Conservation (phyloP, 2,329 filamentous ascomycete species). For the Juglanconis juglandina region DNA sequence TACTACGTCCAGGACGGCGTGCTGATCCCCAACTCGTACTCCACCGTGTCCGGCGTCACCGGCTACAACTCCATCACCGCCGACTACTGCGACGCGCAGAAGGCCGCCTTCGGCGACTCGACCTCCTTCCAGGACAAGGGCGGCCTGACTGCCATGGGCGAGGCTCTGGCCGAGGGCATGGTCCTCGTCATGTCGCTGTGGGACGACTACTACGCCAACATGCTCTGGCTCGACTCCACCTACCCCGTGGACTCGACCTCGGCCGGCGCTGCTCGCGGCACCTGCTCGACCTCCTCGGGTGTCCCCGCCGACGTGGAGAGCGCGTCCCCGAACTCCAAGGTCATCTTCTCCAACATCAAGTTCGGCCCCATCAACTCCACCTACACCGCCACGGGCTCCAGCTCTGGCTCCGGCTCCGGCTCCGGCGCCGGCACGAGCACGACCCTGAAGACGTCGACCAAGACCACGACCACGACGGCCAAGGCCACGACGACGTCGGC, state of each 20-base stretch:
- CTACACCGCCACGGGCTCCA: conserved; percentile 26
- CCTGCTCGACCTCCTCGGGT: conserved; percentile 50
- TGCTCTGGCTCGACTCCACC: conserved; percentile 72
- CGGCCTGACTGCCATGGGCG: conserved; percentile 55
- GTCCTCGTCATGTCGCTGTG: conserved; percentile 51
- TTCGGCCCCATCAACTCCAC: conserved; percentile 55
- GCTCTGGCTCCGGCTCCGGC: not conserved
- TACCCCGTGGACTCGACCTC: conserved; percentile 50
- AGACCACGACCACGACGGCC: not conserved
- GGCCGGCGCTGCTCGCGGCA: conserved; percentile 51
- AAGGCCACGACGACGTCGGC: not conserved
- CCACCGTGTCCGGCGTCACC: conserved; percentile 34
- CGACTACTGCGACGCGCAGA: conserved; percentile 56
- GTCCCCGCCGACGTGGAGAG: conserved; percentile 48
- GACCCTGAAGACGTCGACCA: conserved; percentile 10
- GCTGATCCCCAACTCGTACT: conserved; percentile 52
- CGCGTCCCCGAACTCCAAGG: conserved; percentile 43
- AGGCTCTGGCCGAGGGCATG: conserved; percentile 39
- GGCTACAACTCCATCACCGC: conserved; percentile 50
- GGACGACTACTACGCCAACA: conserved; percentile 66
- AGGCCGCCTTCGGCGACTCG: conserved; percentile 52
- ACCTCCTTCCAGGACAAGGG: conserved; percentile 53
- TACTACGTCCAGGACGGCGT: conserved; percentile 63
- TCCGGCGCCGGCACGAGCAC: conserved; percentile 10
- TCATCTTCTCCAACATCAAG: conserved; percentile 59